Evolutionary conservation across 139 green algal genomes (phyloP), one percentile per base, ranked within the genome.

Genomic region (Trebouxia sp.): DNA sequence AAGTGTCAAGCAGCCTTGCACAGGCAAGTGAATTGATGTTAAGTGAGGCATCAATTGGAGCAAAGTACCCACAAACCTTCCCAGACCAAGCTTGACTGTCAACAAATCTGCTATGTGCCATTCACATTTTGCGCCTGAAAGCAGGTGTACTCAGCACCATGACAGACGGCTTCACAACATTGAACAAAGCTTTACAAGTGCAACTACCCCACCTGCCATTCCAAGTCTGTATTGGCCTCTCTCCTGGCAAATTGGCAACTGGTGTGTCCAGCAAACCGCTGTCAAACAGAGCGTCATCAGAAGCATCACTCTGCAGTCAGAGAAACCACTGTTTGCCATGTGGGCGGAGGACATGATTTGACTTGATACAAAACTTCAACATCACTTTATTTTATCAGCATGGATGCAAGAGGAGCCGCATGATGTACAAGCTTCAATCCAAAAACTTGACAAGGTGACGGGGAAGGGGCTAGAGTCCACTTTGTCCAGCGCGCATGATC

Each of bases 151-250:
- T 17, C 20, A 10, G 50, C 50, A 58, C 20, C 50, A 17, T 58
- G 50, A 17, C 3, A 3, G 22, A 17, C 22, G 26, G 26, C 20
- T 15, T 10, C 50, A 58, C 50, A 58, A 28, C 20, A 17, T 58
- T 17, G 20, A 58, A 5, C 20, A 22, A 58, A 28, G 50, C 50
- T 17, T 17, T 32, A 43, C 5, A n/a, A 45, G 30, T 35, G 10
- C 14, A 12, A 14, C 37, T 4, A 0, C 8, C 67, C 15, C 42
- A 77, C 69, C 69, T 77, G 41, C 43, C 69, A 56, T 77, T 77
- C 69, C 69, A 77, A 12, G 69, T 77, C 42, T 77, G 42, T 38
- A 24, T 22, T 9, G 69, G 69, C 1, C 69, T n/a, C n/a, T 51
- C 39, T 9, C 41, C 69, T 55, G 69, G 41, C 7, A 10, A n/a